Percentiles rank a stretch among this genome's conserved stretches.
These are phyloP conservation scores for Sporothrix luriei DNA, from an alignment of 2,329 filamentous ascomycete genomes.

Conservation along the genomic window DNA sequence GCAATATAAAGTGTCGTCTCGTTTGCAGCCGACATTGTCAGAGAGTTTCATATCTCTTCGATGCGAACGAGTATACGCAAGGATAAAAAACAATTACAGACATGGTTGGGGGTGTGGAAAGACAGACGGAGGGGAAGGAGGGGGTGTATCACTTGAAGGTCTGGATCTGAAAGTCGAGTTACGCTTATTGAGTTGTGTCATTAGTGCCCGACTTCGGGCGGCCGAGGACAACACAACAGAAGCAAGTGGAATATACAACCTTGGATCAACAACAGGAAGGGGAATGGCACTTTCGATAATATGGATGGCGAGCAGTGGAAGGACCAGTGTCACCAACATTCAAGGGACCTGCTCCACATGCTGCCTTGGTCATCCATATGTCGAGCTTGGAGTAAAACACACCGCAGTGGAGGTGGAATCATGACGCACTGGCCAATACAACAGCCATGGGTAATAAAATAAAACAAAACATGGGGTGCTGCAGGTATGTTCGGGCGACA, in stretches of 20 bases:
- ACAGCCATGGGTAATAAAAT: background rate
- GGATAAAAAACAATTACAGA: background rate
- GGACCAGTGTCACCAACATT: background rate
- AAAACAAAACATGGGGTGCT: slow-evolving; percentile 3
- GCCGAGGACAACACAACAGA: background rate
- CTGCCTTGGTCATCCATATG: slow-evolving; percentile 16
- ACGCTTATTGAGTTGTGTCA: background rate
- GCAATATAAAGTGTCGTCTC: background rate
- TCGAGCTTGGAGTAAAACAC: background rate
- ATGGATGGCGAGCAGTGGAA: background rate
- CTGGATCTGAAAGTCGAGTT: slow-evolving; percentile 17
- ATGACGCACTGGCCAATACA: slow-evolving; percentile 1
- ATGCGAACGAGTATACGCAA: background rate
- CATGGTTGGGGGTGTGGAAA: slow-evolving; percentile 12
- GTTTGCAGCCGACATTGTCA: background rate
- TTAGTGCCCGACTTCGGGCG: background rate
- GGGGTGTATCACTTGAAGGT: slow-evolving; percentile 24
- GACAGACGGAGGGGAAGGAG: background rate
- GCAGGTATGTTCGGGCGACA: background rate
- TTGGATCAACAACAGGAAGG: background rate
- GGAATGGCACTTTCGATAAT: background rate
- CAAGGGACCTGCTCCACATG: background rate
- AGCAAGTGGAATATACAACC: slow-evolving; percentile 6
- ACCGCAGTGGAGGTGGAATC: background rate
- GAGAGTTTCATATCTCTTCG: slow-evolving; percentile 4